Evolutionary conservation across 2,329 filamentous ascomycete genomes (phyloP), one percentile per base, ranked within the genome.

Genomic region (Tolypocladium sp.): DNA sequence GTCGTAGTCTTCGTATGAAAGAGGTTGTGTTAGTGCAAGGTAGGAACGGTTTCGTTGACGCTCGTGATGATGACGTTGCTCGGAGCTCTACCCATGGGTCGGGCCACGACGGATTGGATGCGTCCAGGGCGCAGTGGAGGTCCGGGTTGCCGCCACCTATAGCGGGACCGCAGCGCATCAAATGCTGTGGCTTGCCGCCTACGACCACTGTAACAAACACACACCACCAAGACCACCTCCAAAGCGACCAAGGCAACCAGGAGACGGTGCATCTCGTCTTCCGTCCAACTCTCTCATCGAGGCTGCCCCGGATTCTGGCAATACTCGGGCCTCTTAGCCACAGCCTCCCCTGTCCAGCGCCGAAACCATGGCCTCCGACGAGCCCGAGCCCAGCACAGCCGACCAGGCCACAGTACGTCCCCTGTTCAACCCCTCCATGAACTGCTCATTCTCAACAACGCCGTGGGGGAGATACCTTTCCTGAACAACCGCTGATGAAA

Each of bases 341-440:
- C 27, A 52, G 17, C 15, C 15, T 20, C 8, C 17, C 17, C 25
- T 58, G 22, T 17, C n/a, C 37, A 27, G 17, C 13, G 22, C n/a
- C 27, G 55, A 49, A 40, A 65, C 58, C 30, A 78, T 78, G 76
- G 68, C 74, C 13, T 71, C 73, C 60, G 73, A 72, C 61, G 71
- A 74, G 59, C 65, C 70, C 61, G 69, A 76, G 46, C 66, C 73
- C 30, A 70, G 64, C 60, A 33, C 46, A 15, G 63, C 66, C 55
- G 69, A 70, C 55, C 74, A 75, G 65, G 64, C 68, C 17, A 67
- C 71, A 58, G 76, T 77, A 65, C 65, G 74, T 67, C 3, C 37
- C 38, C 53, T 13, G 40, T 20, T 6, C 9, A 13, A 4, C 20
- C 12, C 41, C 17, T 57, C 35, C 17, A 59, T 38, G 27, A 52